Evolutionary conservation across 2,329 filamentous ascomycete species (phyloP), one percentile per base, ranked within the genome.

Genomic region (Beauveria bassiana): DNA sequence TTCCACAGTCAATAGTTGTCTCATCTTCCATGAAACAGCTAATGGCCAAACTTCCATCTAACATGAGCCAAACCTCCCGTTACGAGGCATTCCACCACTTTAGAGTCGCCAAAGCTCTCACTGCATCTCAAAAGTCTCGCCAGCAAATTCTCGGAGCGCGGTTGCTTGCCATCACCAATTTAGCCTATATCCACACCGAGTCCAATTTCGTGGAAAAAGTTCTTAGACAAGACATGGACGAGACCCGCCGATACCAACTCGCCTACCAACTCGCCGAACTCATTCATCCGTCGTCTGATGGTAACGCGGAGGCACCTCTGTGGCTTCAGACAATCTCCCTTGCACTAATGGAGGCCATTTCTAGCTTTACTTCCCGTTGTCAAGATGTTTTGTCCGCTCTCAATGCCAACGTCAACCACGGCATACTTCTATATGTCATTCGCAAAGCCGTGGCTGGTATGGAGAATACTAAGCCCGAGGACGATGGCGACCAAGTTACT

Each of bases 331-430:
- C 91, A 2, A 86, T 93, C 63, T 90, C 91, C 8, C 79, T 99
- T 58, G 84, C 86, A 57, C 83, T 93, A 1, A 79, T 99, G 56
- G 92, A 97, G 71, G 90, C 91, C n/a, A 81, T 99, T 61, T 86
- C 90, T 7, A 89, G 86, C 70, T 91, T 91, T 71, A 88, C 89
- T 68, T 78, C 82, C 61, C 93, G 91, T 70, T 84, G 88, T 34
- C 79, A 86, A 40, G 95, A 99, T 71, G 88, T 99, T 26, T 87
- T 92, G 65, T 87, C 91, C 47, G 92, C 95, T n/a, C 79, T 99
- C 47, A 96, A 92, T 69, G 91, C 96, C 59, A 96, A 93, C 67
- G 93, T 98, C 43, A 98, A 96, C 68, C 96, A 99, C 68, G 96
- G 95, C 16, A 89, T 98, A 34, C 81, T 99, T 50, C 88, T 98